Evolutionary conservation across 108 stramenopile species (phyloP).

Genomic region (Stephanodiscus triporus): DNA sequence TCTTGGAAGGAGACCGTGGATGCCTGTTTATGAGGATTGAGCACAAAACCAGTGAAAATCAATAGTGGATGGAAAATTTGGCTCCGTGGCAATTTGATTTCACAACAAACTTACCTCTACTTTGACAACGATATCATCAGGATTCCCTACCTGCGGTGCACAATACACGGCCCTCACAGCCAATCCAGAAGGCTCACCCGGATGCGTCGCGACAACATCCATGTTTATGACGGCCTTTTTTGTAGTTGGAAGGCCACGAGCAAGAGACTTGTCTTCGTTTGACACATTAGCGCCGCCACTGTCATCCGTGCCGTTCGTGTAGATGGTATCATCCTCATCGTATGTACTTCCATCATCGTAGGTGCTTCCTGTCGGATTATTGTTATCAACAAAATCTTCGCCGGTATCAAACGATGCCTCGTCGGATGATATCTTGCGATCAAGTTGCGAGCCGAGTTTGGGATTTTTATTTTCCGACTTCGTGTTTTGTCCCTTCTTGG

Average conservation of each 20-base stretch:
- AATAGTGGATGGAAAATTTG: neutral
- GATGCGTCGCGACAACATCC: constrained; percentile 35
- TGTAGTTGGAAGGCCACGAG: neutral
- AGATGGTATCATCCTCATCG: neutral
- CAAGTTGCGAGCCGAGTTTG: neutral
- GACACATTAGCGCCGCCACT: too few relatives aligned
- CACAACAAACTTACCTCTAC: constrained; percentile 41
- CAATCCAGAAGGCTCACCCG: constrained; percentile 22
- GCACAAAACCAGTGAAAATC: neutral
- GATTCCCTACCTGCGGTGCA: constrained; percentile 31
- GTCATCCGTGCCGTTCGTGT: neutral
- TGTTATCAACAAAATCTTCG: neutral
- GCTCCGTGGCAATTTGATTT: neutral
- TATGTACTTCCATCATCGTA: neutral
- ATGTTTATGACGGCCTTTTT: constrained; percentile 25
- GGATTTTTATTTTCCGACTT: neutral
- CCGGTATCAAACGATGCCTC: neutral
- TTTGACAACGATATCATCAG: constrained; percentile 54
- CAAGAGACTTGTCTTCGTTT: too few relatives aligned
- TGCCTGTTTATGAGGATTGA: constrained; percentile 39
- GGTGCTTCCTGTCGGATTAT: neutral
- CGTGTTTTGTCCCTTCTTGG: neutral
- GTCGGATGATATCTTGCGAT: neutral
- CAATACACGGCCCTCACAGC: constrained; percentile 48
- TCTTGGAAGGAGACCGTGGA: constrained; percentile 68